A percentile compares a stretch with the other conserved stretches of the same genome.
phyloP scores from a whole-genome alignment of 495 filamentous ascomycete genomes.

The Trichoderma gamsii region DNA sequence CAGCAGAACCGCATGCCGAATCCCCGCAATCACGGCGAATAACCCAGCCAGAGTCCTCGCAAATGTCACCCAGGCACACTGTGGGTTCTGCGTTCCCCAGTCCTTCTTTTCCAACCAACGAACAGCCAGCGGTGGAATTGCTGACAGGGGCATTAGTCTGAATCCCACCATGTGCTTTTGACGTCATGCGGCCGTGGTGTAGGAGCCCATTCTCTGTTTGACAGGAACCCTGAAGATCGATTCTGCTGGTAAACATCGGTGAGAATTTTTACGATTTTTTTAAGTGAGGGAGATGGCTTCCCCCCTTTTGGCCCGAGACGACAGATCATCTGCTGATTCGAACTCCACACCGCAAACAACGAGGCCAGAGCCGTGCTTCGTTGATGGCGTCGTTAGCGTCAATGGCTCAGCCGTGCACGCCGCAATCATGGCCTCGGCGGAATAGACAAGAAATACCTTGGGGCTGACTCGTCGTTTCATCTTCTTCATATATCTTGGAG shows the following conservation, averaged over 20 bases:
- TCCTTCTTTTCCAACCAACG: too few species aligned
- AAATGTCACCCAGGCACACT: not conserved
- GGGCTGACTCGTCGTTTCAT: not conserved
- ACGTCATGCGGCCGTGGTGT: not conserved
- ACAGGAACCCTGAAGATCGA: constrained; percentile 11
- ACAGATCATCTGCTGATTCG: not conserved
- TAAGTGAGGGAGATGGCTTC: not conserved
- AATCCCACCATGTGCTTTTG: too few species aligned
- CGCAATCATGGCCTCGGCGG: not conserved
- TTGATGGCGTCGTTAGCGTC: constrained; percentile 1
- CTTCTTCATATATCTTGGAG: not conserved
- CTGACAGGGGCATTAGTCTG: too few species aligned
- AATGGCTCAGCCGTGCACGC: not conserved
- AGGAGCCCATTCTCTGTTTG: not conserved
- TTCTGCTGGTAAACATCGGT: not conserved
- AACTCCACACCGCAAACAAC: constrained; percentile 10
- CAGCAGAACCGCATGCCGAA: not conserved
- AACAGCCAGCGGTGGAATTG: too few species aligned
- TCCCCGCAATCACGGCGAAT: not conserved
- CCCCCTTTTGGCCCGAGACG: not conserved
- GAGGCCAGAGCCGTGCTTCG: not conserved
- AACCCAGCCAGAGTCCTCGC: not conserved
- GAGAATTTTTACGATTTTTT: not conserved
- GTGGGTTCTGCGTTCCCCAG: not conserved
- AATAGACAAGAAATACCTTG: not conserved